A percentile compares a stretch with the other conserved stretches of the same genome.
Evolutionary conservation across 2,329 filamentous ascomycete species (phyloP).

Genomic region (Paecilomyces formosus): DNA sequence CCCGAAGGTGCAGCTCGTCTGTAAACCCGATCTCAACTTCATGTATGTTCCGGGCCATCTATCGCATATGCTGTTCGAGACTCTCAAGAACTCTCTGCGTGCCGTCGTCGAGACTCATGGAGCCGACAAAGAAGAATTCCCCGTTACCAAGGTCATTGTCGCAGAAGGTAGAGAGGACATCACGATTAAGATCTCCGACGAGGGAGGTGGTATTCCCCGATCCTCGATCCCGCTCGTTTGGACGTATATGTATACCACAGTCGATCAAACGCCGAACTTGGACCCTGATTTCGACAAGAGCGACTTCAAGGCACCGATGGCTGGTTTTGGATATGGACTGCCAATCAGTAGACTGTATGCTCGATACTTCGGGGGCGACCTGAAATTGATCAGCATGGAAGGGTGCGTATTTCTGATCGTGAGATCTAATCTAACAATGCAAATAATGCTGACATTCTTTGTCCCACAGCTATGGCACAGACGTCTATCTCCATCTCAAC

Average conservation of each 20-base stretch:
- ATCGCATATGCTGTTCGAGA: conserved; percentile 99
- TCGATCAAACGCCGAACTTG: conserved; percentile 87
- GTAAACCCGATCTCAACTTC: conserved; percentile 88
- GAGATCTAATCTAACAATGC: background rate
- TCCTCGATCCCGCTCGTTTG: conserved; percentile 95
- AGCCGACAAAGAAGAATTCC: conserved; percentile 91
- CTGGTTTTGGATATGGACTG: conserved; percentile 94
- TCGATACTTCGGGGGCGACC: conserved; percentile 91
- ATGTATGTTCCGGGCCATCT: conserved; percentile 99
- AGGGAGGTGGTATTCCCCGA: conserved; percentile 90
- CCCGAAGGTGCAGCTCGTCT: conserved; percentile 92
- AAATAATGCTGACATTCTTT: conserved; percentile 17
- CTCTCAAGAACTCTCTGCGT: conserved; percentile 93
- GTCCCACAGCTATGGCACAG: conserved; percentile 74
- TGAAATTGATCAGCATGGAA: conserved; percentile 99
- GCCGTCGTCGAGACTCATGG: conserved; percentile 95
- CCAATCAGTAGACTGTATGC: conserved; percentile 93
- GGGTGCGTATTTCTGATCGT: conserved; percentile 55
- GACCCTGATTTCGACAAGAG: conserved; percentile 98
- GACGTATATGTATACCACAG: conserved; percentile 99
- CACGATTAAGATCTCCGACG: conserved; percentile 95
- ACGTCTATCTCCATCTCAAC: conserved; percentile 97
- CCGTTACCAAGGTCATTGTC: conserved; percentile 93
- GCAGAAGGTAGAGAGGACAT: conserved; percentile 98
- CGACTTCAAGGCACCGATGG: conserved; percentile 99